phyloP scores from a whole-genome alignment of 345 rosid species.

The Clarkia xantiana region DNA sequence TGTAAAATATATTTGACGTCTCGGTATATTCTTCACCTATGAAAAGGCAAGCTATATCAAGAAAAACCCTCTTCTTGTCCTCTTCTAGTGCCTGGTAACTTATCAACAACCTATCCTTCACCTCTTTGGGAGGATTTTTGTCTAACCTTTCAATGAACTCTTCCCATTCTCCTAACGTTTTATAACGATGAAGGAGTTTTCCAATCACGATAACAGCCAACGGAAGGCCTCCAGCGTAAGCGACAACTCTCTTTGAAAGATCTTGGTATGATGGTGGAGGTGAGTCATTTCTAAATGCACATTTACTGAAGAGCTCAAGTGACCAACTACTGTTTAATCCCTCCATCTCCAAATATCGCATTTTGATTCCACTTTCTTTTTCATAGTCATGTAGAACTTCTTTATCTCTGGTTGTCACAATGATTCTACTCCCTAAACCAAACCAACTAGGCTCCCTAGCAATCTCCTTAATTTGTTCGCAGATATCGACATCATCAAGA shows the following conservation, averaged over 20 bases:
- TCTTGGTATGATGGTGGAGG: neutral
- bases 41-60: no score
- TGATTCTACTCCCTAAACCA: slow-evolving; percentile 5
- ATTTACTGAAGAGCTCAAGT: slow-evolving; percentile 2
- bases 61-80: no score
- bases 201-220: slow-evolving; percentile 4
- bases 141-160: neutral
- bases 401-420: slow-evolving; percentile 4
- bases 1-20: neutral
- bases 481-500: slow-evolving; percentile 9
- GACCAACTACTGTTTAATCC: neutral
- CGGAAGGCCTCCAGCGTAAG: slow-evolving; percentile 3
- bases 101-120: neutral
- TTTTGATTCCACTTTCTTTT: no score
- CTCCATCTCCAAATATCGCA: neutral
- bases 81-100: neutral
- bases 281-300: slow-evolving; percentile 1
- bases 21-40: no score
- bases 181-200: neutral
- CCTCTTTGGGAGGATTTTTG: neutral
- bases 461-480: slow-evolving; percentile 1
- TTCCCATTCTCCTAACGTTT: neutral
- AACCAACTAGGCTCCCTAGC: slow-evolving; percentile 4
- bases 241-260: neutral
- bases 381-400: neutral